Percentiles rank a stretch among this genome's conserved stretches.
Conservation (phyloP, 129 eudicot genomes). For the Centella asiatica region DNA sequence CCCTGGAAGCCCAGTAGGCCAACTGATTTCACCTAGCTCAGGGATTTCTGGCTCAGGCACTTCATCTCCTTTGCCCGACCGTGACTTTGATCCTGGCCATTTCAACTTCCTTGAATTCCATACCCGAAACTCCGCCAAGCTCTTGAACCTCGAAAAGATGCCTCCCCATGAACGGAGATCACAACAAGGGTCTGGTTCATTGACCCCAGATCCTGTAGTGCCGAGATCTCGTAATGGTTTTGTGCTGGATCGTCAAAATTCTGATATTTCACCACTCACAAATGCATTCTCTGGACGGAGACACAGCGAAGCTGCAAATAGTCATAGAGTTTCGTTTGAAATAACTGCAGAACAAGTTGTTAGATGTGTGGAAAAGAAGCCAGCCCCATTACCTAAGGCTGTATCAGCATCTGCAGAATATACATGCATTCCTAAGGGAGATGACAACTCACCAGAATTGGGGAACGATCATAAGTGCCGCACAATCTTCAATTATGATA, state of each 20-base stretch:
- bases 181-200: slow-evolving; percentile 33
- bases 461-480: background rate
- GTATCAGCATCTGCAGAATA: slow-evolving; percentile 10
- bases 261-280: slow-evolving; percentile 30
- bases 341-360: slow-evolving; percentile 35
- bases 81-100: slow-evolving; percentile 17
- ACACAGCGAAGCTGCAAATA: slow-evolving; percentile 3
- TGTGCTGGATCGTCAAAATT: slow-evolving; percentile 26
- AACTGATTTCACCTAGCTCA: slow-evolving; percentile 83
- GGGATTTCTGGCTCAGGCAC: slow-evolving; percentile 75
- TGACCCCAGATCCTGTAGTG: slow-evolving; percentile 34
- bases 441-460: slow-evolving; percentile 7
- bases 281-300: slow-evolving; percentile 11
- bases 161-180: slow-evolving; percentile 29
- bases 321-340: slow-evolving; percentile 46
- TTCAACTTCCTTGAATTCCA: slow-evolving; percentile 1
- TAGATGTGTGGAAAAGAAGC: slow-evolving; percentile 66
- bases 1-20: slow-evolving; percentile 96
- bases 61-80: slow-evolving; percentile 36
- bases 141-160: slow-evolving; percentile 21
- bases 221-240: slow-evolving; percentile 24
- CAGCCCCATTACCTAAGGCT: slow-evolving; percentile 13
- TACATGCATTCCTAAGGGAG: background rate
- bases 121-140: slow-evolving; percentile 25
- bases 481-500: slow-evolving; percentile 3